Percentiles rank a stretch among this genome's conserved stretches.
These are phyloP conservation scores for Pleodorina starrii DNA, from an alignment of 139 green algal species.

Conservation along the genomic window DNA sequence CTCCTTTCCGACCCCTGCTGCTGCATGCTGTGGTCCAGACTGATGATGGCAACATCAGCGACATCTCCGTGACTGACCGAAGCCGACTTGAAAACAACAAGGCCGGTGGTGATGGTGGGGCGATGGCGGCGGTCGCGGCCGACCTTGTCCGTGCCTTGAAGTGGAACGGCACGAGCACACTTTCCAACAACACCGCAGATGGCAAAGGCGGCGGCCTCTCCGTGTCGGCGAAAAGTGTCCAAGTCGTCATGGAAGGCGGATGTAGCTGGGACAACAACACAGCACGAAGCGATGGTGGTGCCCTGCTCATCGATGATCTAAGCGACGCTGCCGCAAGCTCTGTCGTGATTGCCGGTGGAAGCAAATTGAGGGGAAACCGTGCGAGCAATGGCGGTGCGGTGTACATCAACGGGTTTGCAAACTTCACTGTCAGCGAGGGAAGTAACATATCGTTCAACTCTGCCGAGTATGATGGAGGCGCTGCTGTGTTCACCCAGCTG, in stretches of 20 bases:
- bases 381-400: neutral
- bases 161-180: neutral
- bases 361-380: neutral
- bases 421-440: neutral
- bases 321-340: neutral
- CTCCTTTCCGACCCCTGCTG: no score
- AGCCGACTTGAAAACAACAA: neutral
- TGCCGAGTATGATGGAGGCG: neutral
- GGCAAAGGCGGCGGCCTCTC: neutral
- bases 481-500: neutral
- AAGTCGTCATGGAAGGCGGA: neutral
- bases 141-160: neutral
- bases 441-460: neutral
- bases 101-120: neutral
- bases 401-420: neutral
- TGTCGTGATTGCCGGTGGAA: neutral
- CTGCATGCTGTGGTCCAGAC: no score
- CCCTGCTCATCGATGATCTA: neutral
- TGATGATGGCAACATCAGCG: no score
- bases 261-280: neutral
- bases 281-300: neutral
- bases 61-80: neutral
- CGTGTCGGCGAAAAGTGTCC: neutral
- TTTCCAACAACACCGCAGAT: neutral
- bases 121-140: neutral